phyloP scores from a whole-genome alignment of 768 basidiomycete genomes.

The Wakefieldia striispora region DNA sequence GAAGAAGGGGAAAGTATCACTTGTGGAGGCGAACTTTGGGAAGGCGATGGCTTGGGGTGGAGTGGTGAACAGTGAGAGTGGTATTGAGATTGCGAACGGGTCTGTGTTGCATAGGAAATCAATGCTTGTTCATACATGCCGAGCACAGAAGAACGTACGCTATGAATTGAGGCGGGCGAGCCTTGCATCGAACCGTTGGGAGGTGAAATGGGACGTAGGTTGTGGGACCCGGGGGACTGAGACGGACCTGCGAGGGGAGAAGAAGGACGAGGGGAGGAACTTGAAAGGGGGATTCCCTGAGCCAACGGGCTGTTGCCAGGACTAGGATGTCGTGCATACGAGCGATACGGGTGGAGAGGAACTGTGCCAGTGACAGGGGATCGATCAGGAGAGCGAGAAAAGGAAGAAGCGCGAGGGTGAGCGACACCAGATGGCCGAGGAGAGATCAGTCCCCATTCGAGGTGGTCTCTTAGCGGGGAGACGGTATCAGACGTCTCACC shows the following conservation, averaged over 20 bases:
- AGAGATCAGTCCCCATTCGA: conserved; percentile 2
- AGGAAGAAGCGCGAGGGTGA: conserved; percentile 8
- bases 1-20: conserved; percentile 2
- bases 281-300: conserved; percentile 13
- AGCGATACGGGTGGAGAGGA: conserved; percentile 1
- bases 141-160: conserved; percentile 8
- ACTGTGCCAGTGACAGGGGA: conserved; percentile 2
- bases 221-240: neutral
- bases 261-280: conserved; percentile 8
- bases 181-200: neutral
- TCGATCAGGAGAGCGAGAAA: conserved; percentile 16
- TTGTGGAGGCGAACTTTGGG: conserved; percentile 5
- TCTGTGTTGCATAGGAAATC: neutral
- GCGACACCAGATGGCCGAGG: neutral
- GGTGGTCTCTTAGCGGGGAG: conserved; percentile 18
- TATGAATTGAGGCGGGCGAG: conserved; percentile 11
- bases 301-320: conserved; percentile 6
- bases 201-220: conserved; percentile 6
- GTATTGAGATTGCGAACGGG: conserved; percentile 7
- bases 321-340: conserved; percentile 10
- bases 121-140: neutral
- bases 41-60: conserved; percentile 4
- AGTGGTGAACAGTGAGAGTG: conserved; percentile 1
- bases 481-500: conserved; percentile 15
- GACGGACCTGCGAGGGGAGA: conserved; percentile 9